Evolutionary conservation across 768 basidiomycete species (phyloP), one percentile per base, ranked within the genome.

Genomic region (Amanita molliuscula): DNA sequence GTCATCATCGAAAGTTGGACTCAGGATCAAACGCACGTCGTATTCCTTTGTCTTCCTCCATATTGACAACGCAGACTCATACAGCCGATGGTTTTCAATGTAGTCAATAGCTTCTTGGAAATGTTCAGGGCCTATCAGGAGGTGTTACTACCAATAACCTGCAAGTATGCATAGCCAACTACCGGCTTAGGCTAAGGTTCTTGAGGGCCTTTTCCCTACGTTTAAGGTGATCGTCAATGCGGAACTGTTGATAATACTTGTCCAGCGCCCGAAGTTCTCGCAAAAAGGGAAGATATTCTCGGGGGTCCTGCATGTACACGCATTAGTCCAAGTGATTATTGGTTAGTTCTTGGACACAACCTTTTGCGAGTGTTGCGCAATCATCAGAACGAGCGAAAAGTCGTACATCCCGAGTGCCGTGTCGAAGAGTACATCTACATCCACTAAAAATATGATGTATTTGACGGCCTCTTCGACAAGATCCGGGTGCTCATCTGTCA

Each of bases 341-440:
- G 3, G 26, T 37, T 11, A 25, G 16, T 36, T 47, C 21, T 25
- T 26, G 13, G 13, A 0, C 1, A 56, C 62, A 18, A 92, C 94
- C 78, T 95, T 96, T 63, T 98, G 94, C 42, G 95, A 88, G 59
- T 96, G 86, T 61, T 98, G 96, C 1, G 96, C 94, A 36, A 99
- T 79, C 84, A 98, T 84, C 20, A 98, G 71, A 6, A 97, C 95
- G 15, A 99, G 71, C 25, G 88, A 83, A 69, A 98, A 98, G 65
- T 99, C 93, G 61, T 99, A 99, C 93, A 98, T 98, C 16, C 96
- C 96, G 28, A 99, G 76, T 1, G 96, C 96, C 9, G 88, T 87
- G 62, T 98, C 83, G 67, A 95, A 98, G 3, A 99, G 75, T 40
- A 75, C 74, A 58, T 98, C 81, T 0, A 92, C 92, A 56, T 98